Base-by-base conservation (phyloP, 805 yeast genomes). In the Candida methanosorbosa region DNA sequence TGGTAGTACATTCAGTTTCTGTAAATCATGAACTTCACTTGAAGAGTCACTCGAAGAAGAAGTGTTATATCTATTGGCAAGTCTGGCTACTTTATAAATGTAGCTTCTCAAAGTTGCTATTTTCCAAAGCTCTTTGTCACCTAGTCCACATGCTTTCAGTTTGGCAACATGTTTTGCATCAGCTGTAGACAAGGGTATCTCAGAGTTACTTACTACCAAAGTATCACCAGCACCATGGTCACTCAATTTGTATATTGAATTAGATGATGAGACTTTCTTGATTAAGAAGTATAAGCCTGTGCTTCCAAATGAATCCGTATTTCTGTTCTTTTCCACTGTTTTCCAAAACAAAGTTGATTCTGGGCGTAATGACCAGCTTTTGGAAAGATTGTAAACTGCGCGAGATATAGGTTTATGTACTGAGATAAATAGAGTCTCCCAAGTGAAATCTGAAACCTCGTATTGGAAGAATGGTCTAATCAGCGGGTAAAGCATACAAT, bases 261-360 rank as follows among this genome's bases (percentile, higher is more conserved):
- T 43, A 19, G 37, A 36, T 14, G 35, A 33, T 34, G 29, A 27
- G 20, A 23, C 39, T 30, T 49, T 59, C 33, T 49, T 52, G 12
- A 43, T 39, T 40, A 56, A 30, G 33, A 63, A 63, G 4, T 58
- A 44, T 9, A 61, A 26, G 1, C 62, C 66, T 3, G 56, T 57
- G 37, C 64, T 67, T 3, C 76, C 77, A 52, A 70, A 69, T 1
- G 67, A 57, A 48, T 69, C 72, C 3, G 53, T 46, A 18, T 41
- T 38, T 20, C 56, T 45, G 4, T 21, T 29, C 21, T 45, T 50
- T 9, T 61, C 63, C 0, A 63, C 56, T 41, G 65, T 72, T 41
- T 78, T 73, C 97, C 97, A 88, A 48, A 90, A 88, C n/a, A 79
- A 56, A 0, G 94, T 74, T 28, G 75, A 74, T 8, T 67, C 68